Conservation (phyloP, 495 filamentous ascomycete genomes). For the Penicillium riverlandense region DNA sequence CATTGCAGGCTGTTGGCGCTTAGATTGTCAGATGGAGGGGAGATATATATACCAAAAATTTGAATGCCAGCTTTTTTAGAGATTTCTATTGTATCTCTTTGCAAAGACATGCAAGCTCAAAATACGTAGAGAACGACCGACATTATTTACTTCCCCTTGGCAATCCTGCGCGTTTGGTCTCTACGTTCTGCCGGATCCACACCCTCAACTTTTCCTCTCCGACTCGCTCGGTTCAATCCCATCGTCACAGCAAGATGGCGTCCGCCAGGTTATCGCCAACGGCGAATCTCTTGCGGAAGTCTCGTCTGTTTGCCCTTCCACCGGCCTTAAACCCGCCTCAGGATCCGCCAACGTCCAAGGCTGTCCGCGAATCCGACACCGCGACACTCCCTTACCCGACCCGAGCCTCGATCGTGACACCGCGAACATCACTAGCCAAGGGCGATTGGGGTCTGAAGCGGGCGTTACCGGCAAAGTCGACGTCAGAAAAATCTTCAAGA, state of each 20-base stretch:
- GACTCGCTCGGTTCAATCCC: conserved; percentile 9
- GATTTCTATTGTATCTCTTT: too few species aligned
- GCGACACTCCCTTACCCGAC: conserved; percentile 75
- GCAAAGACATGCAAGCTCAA: too few species aligned
- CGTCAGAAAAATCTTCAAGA: conserved; percentile 55
- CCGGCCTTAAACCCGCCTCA: conserved; percentile 44
- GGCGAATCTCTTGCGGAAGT: conserved; percentile 56
- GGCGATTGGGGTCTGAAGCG: conserved; percentile 97
- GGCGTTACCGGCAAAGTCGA: conserved; percentile 67
- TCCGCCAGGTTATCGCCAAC: conserved; percentile 49
- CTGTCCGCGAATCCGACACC: conserved; percentile 48
- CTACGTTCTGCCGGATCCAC: conserved; percentile 3
- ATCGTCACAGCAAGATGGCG: conserved; percentile 35
- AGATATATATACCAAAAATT: neutral
- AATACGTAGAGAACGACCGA: too few species aligned
- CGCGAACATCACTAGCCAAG: conserved; percentile 58
- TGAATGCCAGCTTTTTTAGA: too few species aligned
- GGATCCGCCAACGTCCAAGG: conserved; percentile 30
- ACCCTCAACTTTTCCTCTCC: conserved; percentile 31
- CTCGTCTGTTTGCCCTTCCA: conserved; percentile 59
- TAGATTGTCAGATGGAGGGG: conserved; percentile 2
- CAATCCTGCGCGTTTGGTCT: conserved; percentile 7
- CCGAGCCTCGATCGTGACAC: conserved; percentile 77
- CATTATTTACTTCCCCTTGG: too few species aligned
- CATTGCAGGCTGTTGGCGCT: conserved; percentile 41